These are phyloP conservation scores for Akebia trifoliata DNA, from an alignment of 164 flowering plant species.

Conservation along the genomic window DNA sequence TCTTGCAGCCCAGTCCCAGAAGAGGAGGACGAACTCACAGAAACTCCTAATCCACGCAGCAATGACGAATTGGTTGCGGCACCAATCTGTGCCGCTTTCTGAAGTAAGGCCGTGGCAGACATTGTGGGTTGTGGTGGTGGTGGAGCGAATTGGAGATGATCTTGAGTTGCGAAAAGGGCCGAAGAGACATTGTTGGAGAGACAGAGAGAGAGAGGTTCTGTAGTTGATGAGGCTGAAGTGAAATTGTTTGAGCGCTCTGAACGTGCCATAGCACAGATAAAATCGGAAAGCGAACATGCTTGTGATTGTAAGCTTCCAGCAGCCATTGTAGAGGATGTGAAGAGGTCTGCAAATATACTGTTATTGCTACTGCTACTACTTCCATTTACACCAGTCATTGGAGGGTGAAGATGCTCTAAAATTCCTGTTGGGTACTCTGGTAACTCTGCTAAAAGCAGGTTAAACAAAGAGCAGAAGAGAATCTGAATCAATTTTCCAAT, in stretches of 20 bases:
- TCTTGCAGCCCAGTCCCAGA: conserved; percentile 21
- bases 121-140: conserved; percentile 50
- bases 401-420: conserved; percentile 16
- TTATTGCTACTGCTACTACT: conserved; percentile 36
- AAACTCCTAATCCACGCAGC: conserved; percentile 59
- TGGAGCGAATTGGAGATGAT: conserved; percentile 42
- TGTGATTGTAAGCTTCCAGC: conserved; percentile 36
- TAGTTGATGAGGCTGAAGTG: conserved; percentile 27
- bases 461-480: background rate
- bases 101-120: conserved; percentile 85
- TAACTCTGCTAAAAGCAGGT: conserved; percentile 35
- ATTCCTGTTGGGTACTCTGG: conserved; percentile 25
- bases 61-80: conserved; percentile 50
- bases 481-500: conserved; percentile 1
- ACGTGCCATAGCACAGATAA: conserved; percentile 34
- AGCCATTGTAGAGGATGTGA: conserved; percentile 47
- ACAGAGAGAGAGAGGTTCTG: conserved; percentile 59
- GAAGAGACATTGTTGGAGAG: conserved; percentile 55
- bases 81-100: conserved; percentile 84
- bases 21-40: conserved; percentile 38
- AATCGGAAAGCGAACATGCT: conserved; percentile 42
- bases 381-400: conserved; percentile 32
- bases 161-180: conserved; percentile 25
- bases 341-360: conserved; percentile 53
- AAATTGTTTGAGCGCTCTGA: conserved; percentile 29